Base-by-base conservation (phyloP, 768 basidiomycete genomes). In the Calocybe gangraenosa region DNA sequence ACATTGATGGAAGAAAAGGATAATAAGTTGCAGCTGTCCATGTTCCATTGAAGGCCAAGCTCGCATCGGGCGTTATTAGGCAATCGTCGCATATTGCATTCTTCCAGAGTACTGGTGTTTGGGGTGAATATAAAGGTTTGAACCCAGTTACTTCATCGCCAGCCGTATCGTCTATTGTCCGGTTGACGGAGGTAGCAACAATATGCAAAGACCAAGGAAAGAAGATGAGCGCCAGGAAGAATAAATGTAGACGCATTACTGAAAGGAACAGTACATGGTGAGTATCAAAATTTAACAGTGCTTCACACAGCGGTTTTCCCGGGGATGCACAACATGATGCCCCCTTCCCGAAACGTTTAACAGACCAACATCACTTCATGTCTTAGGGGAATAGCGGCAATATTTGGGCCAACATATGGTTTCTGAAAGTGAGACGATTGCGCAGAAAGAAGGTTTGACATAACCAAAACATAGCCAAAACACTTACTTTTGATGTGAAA, bases 81-180 rank as follows among this genome's bases (percentile, higher is more conserved):
- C 34, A 35, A 7, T 7, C 34, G 6, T 7, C 13, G 34, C 34
- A 35, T 7, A 5, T 35, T n/a, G n/a, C 6, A 35, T 7, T 5
- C 34, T 35, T 14, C 34, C 34, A 35, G 25, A 28, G n/a, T 14
- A n/a, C 34, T n/a, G 7, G 13, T 37, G 33, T 48, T 54, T 1
- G 55, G 54, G 59, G 59, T 1, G 34, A n/a, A 43, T 54, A 60
- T 1, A 42, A 32, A 5, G 59, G 59, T 19, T 42, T 39, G 15
- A 32, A 18, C 11, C 53, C 51, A 18, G 56, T 60, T 1, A 49
- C 49, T 14, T 41, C 44, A 37, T 60, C 58, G 1, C 58, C 58
- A 9, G 50, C n/a, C 1, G 54, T 51, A 44, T 60, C 58, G 37
- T 60, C 58, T 21, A 60, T 60, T 3, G 54, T 54, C 15, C 57